Evolutionary conservation across 2,329 filamentous ascomycete species (phyloP).

Genomic region (Diplodia scrobiculata): DNA sequence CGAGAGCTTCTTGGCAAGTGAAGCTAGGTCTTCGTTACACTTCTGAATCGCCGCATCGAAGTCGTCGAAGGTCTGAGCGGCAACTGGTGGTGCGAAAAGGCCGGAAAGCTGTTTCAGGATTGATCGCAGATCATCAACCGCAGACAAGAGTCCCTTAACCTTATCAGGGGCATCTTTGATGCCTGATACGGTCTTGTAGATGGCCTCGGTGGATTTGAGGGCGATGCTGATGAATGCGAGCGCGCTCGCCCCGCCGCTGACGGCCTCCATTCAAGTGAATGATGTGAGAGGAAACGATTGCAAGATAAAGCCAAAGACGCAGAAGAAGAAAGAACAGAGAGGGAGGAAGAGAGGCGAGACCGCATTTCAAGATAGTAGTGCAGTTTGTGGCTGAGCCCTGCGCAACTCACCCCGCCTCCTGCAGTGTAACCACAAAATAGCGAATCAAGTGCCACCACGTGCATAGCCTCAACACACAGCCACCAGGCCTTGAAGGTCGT

Average conservation of each 20-base stretch:
- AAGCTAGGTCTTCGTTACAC: neutral
- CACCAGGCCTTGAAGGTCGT: neutral
- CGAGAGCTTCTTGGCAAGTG: neutral
- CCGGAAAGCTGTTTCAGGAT: neutral
- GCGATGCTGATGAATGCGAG: constrained; percentile 20
- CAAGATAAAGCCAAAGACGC: neutral
- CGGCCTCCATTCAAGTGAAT: neutral
- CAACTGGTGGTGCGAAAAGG: neutral
- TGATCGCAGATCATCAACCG: neutral
- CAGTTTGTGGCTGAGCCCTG: neutral
- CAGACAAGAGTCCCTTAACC: neutral
- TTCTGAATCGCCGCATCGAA: neutral
- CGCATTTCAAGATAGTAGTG: neutral
- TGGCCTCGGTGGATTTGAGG: constrained; percentile 9
- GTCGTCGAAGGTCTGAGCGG: neutral
- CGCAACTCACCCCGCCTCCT: too few species aligned
- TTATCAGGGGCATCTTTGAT: constrained; percentile 1
- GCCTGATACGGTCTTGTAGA: constrained; percentile 5
- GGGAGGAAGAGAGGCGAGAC: too few species aligned
- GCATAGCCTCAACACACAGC: neutral
- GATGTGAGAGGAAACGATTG: too few species aligned
- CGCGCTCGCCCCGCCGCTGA: neutral
- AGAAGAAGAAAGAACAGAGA: neutral
- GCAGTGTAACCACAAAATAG: too few species aligned
- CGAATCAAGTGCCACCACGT: too few species aligned